Base-by-base conservation (phyloP, 2,329 filamentous ascomycete species). In the Colletotrichum brevisporum region DNA sequence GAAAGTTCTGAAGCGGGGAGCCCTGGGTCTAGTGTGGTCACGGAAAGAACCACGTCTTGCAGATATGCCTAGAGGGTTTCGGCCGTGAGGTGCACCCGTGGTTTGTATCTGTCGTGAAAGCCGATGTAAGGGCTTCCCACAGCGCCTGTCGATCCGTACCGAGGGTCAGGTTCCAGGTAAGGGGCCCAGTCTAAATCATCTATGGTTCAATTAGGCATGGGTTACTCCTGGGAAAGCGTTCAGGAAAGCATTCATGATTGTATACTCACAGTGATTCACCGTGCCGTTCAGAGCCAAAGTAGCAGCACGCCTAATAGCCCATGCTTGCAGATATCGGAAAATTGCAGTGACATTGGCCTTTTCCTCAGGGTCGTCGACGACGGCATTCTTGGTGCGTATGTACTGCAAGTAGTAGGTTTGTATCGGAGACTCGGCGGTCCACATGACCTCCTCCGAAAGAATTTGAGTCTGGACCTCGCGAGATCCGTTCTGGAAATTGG, bases 51-150 rank as follows among this genome's bases (percentile, higher is more conserved):
- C 4, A 64, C 18, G 13, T 60, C 9, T 27, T 21, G 9, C 8
- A 60, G 48, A 5, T 21, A 68, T 5, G 18, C 24, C 4, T 64
- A 36, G 0, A 60, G 16, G 5, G 24, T 39, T 18, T 54, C 31
- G 21, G 55, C 36, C 2, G 31, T 47, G 10, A 65, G 24, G 15
- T 53, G 13, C 13, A 57, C 21, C 2, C 12, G 1, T 1, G 54
- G 54, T 8, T 47, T 48, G 39, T 50, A 31, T 9, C 18, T 51
- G 16, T 68, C 48, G n/a, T n/a, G 10, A 18, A 39, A 55, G 5
- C 16, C 65, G 18, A 68, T 13, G 16, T 45, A 68, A 3, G 60
- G 60, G 12, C 60, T 68, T 10, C 26, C 55, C 1, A 57, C 39
- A 12, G 47, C 55, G 16, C 12, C 54, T 9, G 4, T 45, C 15